Evolutionary conservation across 768 basidiomycete species (phyloP), one percentile per base, ranked within the genome.

Genomic region (Xerocomus brunneocitrinus): DNA sequence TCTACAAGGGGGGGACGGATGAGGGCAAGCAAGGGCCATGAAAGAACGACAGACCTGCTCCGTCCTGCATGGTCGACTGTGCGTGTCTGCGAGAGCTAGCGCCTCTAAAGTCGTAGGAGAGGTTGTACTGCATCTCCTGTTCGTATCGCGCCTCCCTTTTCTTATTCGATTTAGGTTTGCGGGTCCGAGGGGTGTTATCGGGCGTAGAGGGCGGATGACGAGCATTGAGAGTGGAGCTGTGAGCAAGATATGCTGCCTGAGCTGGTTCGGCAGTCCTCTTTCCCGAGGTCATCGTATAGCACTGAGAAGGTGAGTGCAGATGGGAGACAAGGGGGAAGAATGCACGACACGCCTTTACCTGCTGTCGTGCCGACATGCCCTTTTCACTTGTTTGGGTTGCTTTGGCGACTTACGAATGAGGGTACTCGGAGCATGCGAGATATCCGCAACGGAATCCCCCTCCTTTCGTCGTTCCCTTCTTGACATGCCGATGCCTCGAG

Each of bases 191-290:
- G 45, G 71, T 70, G 67, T 73, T 81, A 63, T 85, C 82, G 47
- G 78, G 72, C 6, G 77, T 74, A 55, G 74, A 69, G 57, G 77
- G 71, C 32, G 79, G 71, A 60, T 76, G 67, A 61, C 79, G 77
- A 60, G 76, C 79, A 66, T 76, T 79, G 67, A 79, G 80, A 47
- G 74, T 75, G 61, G 79, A 73, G 66, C 71, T 73, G 66, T 79
- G 82, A 52, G 81, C 74, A 55, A 81, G 78, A 74, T 82, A 85
- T 54, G 82, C 84, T 43, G 79, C 51, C 57, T 67, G 65, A 52
- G 69, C 50, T 56, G 57, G 55, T 52, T 67, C 66, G 59, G 62
- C 62, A 58, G 66, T 51, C 58, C 59, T 65, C 60, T 61, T 69
- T 34, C 66, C 64, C 67, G 67, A 64, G 64, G 70, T 56, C 68